Evolutionary conservation across 1,284 basidiomycete genomes (phyloP), one percentile per base, ranked within the genome.

Genomic region (Cutaneotrichosporon sp.): DNA sequence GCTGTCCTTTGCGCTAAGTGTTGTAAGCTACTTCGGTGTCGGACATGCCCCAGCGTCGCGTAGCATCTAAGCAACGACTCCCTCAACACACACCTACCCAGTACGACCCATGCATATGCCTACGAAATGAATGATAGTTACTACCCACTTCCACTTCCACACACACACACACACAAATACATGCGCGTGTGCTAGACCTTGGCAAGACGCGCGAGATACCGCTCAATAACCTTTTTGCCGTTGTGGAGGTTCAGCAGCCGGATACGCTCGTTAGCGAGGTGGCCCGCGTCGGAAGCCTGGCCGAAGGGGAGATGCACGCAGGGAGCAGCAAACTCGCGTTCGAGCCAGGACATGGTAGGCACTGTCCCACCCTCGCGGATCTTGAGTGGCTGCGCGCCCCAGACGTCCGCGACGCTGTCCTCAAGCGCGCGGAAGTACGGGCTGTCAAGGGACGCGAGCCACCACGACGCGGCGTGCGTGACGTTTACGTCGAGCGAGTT

Each of bases 281-380:
- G 75, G 0, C 74, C 75, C 46, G 71, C 69, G 47, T 73, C 72
- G 13, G 60, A 64, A 21, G 63, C 62, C 58, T 76, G 71, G 13
- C 73, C 73, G 2, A 74, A 57, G 0, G 74, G 73, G 15, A 75
- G 52, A 64, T 75, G 73, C 18, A 75, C 73, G 57, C 72, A 75
- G 8, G 72, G 73, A 0, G 78, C 79, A 4, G 67, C 66, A 46
- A 98, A 90, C 67, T 87, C 85, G 66, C 93, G 90, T 73, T 97
- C 94, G 3, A 98, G 79, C 73, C 86, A 92, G 0, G 91, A 91
- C 1, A 97, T 83, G 1, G 89, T 90, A 1, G 92, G 92, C 47
- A 92, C 90, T 0, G 67, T 74, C 23, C 94, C 94, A 66, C 94
- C 94, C 78, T 98, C 94, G 39, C 92, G 81, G 52, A 96, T 94